Evolutionary conservation across 805 yeast genomes (phyloP).

Genomic region (Wickerhamiella domercqiae): DNA sequence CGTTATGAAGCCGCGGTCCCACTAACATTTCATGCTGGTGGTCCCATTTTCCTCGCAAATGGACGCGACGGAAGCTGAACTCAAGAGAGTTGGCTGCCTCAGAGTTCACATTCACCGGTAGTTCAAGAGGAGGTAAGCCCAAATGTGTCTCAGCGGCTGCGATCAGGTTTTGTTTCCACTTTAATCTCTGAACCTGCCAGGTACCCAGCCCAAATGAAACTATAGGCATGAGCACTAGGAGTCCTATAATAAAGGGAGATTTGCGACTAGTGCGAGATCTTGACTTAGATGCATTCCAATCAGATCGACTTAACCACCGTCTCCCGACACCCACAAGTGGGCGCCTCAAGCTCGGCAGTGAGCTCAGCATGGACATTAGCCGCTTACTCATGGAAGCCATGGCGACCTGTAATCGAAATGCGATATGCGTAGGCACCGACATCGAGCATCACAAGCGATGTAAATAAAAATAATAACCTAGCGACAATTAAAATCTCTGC

Average conservation of each 20-base stretch:
- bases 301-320: constrained; percentile 2
- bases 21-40: constrained; percentile 79
- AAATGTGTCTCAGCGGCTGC: constrained; percentile 71
- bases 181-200: constrained; percentile 78
- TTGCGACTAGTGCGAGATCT: constrained; percentile 4
- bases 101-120: constrained; percentile 45
- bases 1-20: constrained; percentile 73
- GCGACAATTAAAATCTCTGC: background rate
- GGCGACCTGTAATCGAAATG: too few species aligned
- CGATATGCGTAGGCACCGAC: too few species aligned
- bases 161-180: constrained; percentile 78
- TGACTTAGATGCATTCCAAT: constrained; percentile 15
- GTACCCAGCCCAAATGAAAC: constrained; percentile 74
- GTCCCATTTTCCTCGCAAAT: constrained; percentile 62
- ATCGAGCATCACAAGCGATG: too few species aligned
- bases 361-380: too few species aligned
- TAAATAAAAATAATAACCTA: too few species aligned
- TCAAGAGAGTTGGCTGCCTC: constrained; percentile 40
- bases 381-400: too few species aligned
- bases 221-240: constrained; percentile 60
- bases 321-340: constrained; percentile 8
- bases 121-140: constrained; percentile 51
- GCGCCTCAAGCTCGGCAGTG: too few species aligned
- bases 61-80: constrained; percentile 69
- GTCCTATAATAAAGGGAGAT: constrained; percentile 23